These are phyloP conservation scores for Epichloe elymi DNA, from an alignment of 2,329 filamentous ascomycete species.

Conservation along the genomic window DNA sequence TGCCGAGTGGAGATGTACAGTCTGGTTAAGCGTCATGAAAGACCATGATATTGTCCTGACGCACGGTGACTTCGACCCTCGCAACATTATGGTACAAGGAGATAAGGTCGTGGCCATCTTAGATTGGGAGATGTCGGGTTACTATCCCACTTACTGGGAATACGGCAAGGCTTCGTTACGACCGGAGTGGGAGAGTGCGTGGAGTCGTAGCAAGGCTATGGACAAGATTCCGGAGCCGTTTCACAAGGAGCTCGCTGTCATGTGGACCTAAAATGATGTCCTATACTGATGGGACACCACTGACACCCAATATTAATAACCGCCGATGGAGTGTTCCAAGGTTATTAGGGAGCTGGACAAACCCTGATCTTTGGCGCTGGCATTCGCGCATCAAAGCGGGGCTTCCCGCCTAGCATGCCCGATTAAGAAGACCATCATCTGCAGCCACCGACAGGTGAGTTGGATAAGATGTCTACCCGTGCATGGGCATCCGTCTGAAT, in stretches of 20 bases:
- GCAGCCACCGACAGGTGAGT: no score
- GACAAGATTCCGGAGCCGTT: conserved; percentile 5
- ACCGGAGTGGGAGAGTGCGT: conserved; percentile 3
- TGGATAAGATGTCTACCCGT: no score
- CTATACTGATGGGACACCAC: no score
- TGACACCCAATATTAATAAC: no score
- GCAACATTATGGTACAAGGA: conserved; percentile 23
- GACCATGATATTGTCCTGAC: conserved; percentile 23
- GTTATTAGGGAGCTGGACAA: no score
- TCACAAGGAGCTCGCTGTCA: conserved; percentile 4
- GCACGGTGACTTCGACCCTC: conserved; percentile 29
- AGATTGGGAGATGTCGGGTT: conserved; percentile 29
- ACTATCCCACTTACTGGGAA: conserved; percentile 22
- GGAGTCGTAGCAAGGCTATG: conserved; percentile 2
- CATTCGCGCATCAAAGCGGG: no score
- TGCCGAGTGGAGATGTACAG: conserved; percentile 5
- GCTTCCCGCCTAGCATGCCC: no score
- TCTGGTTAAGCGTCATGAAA: conserved; percentile 8
- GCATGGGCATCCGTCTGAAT: no score
- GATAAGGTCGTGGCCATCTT: conserved; percentile 25
- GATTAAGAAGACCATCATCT: no score
- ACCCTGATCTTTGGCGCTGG: no score
- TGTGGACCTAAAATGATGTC: no score
- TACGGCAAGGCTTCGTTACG: conserved; percentile 6
- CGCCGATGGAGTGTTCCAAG: no score